Percentiles rank a stretch among this genome's conserved stretches.
phyloP scores from a whole-genome alignment of 225 moss, liverwort and hornwort species.

The Neckera pumila region DNA sequence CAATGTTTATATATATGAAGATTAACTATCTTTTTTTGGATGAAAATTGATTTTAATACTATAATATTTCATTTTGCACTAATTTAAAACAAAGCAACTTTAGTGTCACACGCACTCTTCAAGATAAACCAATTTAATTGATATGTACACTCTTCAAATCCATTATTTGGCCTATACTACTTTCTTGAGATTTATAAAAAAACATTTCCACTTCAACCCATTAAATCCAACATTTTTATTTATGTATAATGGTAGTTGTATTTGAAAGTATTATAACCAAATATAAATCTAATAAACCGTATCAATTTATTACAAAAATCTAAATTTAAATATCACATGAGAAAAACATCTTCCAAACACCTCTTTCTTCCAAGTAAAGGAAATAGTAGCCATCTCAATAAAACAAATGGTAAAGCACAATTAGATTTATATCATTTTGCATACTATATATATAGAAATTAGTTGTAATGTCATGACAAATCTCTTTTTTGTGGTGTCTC shows the following conservation, averaged over 20 bases:
- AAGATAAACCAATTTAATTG: background rate
- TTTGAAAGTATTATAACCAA: background rate
- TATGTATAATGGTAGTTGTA: background rate
- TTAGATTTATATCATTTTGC: background rate
- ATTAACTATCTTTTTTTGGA: background rate
- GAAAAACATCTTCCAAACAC: background rate
- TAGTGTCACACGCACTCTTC: background rate
- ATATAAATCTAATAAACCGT: background rate
- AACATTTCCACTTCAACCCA: background rate
- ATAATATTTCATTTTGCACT: fast-evolving
- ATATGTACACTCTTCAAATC: background rate
- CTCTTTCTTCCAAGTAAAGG: fast-evolving
- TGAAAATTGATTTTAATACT: background rate
- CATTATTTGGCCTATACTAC: background rate
- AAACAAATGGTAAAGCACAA: background rate
- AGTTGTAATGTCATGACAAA: background rate
- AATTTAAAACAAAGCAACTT: background rate
- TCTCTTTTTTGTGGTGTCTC: background rate
- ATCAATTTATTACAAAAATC: background rate
- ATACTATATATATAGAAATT: background rate
- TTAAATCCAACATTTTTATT: background rate
- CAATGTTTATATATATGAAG: background rate
- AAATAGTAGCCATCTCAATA: background rate
- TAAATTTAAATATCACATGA: background rate
- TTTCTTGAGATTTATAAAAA: background rate